These are phyloP conservation scores for Laetiporus sulphureus DNA, from an alignment of 1,284 basidiomycete species.

Conservation along the genomic window DNA sequence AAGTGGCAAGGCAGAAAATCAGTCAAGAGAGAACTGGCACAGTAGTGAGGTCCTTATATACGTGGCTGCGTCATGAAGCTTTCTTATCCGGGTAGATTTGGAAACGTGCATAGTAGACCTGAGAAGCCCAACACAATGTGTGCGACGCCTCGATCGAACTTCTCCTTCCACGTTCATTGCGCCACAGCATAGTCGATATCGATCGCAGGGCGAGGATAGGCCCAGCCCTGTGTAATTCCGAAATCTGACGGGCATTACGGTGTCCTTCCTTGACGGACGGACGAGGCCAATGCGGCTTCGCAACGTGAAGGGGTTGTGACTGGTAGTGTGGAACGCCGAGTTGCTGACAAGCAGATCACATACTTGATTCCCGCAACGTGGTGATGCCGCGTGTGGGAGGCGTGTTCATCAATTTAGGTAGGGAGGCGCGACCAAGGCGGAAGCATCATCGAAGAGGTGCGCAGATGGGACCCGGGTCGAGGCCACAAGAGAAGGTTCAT, in stretches of 20 bases:
- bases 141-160: constrained; percentile 3
- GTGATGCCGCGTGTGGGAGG: constrained; percentile 15
- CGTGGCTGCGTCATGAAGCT: no score
- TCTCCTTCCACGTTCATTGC: constrained; percentile 1
- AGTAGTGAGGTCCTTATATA: no score
- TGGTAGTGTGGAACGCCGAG: constrained; percentile 10
- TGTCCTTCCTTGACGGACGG: constrained; percentile 7
- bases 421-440: constrained; percentile 19
- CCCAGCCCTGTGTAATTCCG: no score
- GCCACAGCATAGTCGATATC: no score
- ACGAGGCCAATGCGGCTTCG: constrained; percentile 4
- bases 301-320: constrained; percentile 12
- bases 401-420: constrained; percentile 18
- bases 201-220: no score
- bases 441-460: no score
- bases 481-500: no score
- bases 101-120: no score
- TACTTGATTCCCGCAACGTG: constrained; percentile 13
- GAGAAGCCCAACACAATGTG: no score
- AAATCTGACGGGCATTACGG: constrained; percentile 5
- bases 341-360: constrained; percentile 8
- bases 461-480: no score
- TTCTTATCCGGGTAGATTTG: no score
- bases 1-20: constrained; percentile 7
- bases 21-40: constrained; percentile 6